Evolutionary conservation across 352 stramenopile genomes (phyloP), one percentile per base, ranked within the genome.

Genomic region (Phytophthora crassamura): DNA sequence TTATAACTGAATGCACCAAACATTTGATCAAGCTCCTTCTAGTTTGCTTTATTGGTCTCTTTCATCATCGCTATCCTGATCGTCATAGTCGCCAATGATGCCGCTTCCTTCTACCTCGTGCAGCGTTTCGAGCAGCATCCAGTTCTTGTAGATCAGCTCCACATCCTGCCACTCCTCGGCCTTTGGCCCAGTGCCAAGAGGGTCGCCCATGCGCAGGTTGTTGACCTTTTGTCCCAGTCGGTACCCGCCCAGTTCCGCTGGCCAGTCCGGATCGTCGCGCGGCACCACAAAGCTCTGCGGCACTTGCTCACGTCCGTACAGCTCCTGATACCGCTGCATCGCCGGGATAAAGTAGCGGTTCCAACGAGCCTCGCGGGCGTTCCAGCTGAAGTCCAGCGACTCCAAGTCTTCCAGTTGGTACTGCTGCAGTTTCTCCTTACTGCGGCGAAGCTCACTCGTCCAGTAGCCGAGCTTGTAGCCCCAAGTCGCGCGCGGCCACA

Each of bases 391-490:
- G 7, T 64, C 15, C 15, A 82, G 50, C 11, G n/a, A 35, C 32
- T 58, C 40, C 22, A 82, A 25, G 33, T 82, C 74, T 14, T 70
- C 32, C 2, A 79, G 58, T 61, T 82, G 74, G n/a, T 82, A 79
- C 35, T 32, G 14, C 28, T 54, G 47, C 18, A 82, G 40, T 6
- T 64, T 75, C 18, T 59, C 40, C 40, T 66, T 66, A 43, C 49
- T 54, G 8, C 74, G 74, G 9, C 74, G 74, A 30, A 82, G 53
- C 34, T 82, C 74, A 12, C 60, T 69, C 32, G 65, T 62, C 74
- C 74, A 82, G 53, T 77, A 82, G 18, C 74, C 74, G 18, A 82
- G 45, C 30, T 75, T 78, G 64, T 80, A 82, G 0, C 71, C 74
- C 72, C 72, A 80, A 4, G 74, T 78, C 25, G 72, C 54, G 9